Evolutionary conservation across 441 rosid genomes (phyloP).

Genomic region (Croton laevigatus): DNA sequence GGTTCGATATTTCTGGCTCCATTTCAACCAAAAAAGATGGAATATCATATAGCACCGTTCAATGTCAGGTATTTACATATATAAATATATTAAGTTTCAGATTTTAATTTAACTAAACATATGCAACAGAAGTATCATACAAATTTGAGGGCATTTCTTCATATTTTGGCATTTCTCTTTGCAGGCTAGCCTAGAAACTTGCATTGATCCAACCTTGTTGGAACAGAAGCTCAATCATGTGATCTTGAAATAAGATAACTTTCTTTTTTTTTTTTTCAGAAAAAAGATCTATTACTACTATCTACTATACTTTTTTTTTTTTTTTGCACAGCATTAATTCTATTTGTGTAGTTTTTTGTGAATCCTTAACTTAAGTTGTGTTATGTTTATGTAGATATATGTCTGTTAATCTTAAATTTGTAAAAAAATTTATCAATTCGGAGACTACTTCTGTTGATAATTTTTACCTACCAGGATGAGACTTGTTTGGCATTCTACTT

Average conservation of each 20-base stretch:
- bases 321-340: not conserved
- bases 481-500: too few species aligned
- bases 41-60: conserved; percentile 29
- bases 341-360: not conserved
- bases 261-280: too few species aligned
- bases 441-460: too few species aligned
- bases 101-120: too few species aligned
- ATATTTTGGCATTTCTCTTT: conserved; percentile 1
- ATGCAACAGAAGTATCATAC: too few species aligned
- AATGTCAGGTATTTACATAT: conserved; percentile 27
- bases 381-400: not conserved
- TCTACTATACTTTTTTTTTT: too few species aligned
- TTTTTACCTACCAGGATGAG: too few species aligned
- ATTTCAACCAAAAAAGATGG: conserved; percentile 26
- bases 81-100: too few species aligned
- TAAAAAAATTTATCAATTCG: too few species aligned
- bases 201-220: conserved; percentile 24
- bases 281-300: not conserved
- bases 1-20: conserved; percentile 33
- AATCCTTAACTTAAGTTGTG: not conserved
- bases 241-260: not conserved
- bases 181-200: conserved; percentile 30
- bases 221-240: conserved; percentile 26
- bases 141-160: not conserved
- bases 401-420: not conserved